Conservation (phyloP, 306 rosid species). For the Myrica gale region DNA sequence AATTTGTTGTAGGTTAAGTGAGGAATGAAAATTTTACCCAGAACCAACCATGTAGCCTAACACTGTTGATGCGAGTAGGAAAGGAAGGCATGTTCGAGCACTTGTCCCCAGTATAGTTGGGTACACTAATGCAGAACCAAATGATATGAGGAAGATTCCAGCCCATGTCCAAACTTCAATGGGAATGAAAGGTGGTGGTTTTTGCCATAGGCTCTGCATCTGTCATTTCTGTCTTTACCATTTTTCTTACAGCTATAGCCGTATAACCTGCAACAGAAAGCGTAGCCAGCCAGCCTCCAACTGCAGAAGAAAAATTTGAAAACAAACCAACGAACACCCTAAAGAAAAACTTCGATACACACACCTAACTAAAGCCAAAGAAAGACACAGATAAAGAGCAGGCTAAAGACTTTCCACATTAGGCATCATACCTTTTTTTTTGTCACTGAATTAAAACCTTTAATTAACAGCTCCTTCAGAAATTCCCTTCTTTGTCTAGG, state of each 20-base stretch:
- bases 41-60: slow-evolving; percentile 89
- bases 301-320: slow-evolving; percentile 35
- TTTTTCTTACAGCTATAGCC: slow-evolving; percentile 77
- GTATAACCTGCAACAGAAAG: slow-evolving; percentile 84
- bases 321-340: slow-evolving; percentile 4
- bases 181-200: slow-evolving; percentile 72
- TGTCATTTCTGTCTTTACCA: slow-evolving; percentile 72
- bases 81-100: slow-evolving; percentile 91
- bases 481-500: background rate
- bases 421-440: background rate
- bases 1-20: background rate
- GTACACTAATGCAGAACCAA: slow-evolving; percentile 57
- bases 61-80: slow-evolving; percentile 88
- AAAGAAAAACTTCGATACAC: too few species aligned
- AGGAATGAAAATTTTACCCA: slow-evolving; percentile 52
- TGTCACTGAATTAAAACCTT: background rate
- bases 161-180: slow-evolving; percentile 74
- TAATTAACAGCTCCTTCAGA: background rate
- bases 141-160: slow-evolving; percentile 63
- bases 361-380: too few species aligned
- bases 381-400: too few species aligned
- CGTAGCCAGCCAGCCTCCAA: slow-evolving; percentile 92
- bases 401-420: background rate
- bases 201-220: slow-evolving; percentile 95
- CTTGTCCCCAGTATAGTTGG: slow-evolving; percentile 78